Percentiles rank a stretch among this genome's conserved stretches.
Evolutionary conservation across 805 yeast genomes (phyloP).

Genomic region (Wickerhamia fluorescens): DNA sequence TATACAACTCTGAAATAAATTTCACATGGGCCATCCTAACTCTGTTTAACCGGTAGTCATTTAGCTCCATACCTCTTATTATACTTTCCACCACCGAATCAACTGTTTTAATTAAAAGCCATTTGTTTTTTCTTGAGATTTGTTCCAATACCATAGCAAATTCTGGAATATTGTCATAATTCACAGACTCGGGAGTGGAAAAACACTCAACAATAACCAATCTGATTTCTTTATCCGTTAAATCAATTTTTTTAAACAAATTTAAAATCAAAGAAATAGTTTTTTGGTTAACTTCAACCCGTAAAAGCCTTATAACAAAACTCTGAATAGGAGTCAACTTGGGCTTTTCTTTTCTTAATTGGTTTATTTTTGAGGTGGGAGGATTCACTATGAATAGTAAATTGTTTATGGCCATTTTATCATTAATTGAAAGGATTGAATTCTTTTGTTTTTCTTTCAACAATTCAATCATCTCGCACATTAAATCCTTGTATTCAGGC

Average conservation of each 20-base stretch:
- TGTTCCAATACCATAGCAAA: constrained; percentile 32
- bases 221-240: constrained; percentile 29
- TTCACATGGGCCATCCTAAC: constrained; percentile 53
- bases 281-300: constrained; percentile 39
- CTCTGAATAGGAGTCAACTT: constrained; percentile 3
- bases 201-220: constrained; percentile 34
- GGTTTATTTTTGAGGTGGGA: constrained; percentile 33
- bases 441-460: constrained; percentile 45
- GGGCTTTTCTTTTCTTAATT: constrained; percentile 20
- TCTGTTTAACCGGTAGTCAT: constrained; percentile 54
- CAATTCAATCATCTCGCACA: constrained; percentile 56
- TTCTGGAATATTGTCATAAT: constrained; percentile 44
- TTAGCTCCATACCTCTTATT: constrained; percentile 56
- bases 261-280: constrained; percentile 17
- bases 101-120: constrained; percentile 40
- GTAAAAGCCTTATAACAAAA: constrained; percentile 42
- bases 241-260: constrained; percentile 37
- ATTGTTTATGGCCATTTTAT: constrained; percentile 52
- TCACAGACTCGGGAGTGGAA: constrained; percentile 53
- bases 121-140: constrained; percentile 35
- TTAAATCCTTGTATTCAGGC: constrained; percentile 49
- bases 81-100: constrained; percentile 64
- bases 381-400: constrained; percentile 51
- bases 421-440: constrained; percentile 43
- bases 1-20: constrained; percentile 53